Base-by-base conservation (phyloP, 495 filamentous ascomycete species). In the Aspergillus asperescens region DNA sequence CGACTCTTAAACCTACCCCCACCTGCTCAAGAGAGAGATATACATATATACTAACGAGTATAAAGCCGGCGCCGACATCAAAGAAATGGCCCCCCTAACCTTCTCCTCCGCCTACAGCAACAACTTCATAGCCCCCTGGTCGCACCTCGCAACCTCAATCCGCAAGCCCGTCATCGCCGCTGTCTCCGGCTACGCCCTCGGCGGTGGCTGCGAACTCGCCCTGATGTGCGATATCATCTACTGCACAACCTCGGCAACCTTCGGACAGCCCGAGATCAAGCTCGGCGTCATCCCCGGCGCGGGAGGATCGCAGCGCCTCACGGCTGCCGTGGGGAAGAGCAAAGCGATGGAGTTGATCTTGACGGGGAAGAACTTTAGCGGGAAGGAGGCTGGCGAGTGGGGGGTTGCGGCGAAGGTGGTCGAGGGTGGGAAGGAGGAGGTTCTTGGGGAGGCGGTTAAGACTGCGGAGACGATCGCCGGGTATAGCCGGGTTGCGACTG, bases 221-320 rank as follows among this genome's bases (percentile, higher is more conserved):
- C 81, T 98, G 67, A 98, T 96, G 92, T 84, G 84, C 59, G 93
- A 98, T 67, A 85, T 98, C 60, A 64, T 98, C 42, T 96, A 96
- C 78, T 93, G 88, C 75, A 88, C 87, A 7, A 68, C 80, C 22
- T 79, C 61, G 6, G 92, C 93, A 48, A 89, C 84, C 47, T 95
- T 98, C 61, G 93, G 93, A 0, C 93, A 97, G 73, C 93, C 93
- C 4, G 93, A 98, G 76, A 90, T 98, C 75, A 94, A 88, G 67
- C 77, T 98, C 4, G 93, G 93, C 13, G 84, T 84, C 0, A 92
- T 97, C 48, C 93, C 93, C 2, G 93, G 93, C 4, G 93, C 90
- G 0, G 93, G 93, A 6, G 93, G 93, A 2, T 87, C 81, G 47
- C 93, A 98, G 76, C 75, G 93, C n/a, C 71, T 98, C 27, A 94